Evolutionary conservation across 2,329 filamentous ascomycete species (phyloP), one percentile per base, ranked within the genome.

Genomic region (Microdochium nivale): DNA sequence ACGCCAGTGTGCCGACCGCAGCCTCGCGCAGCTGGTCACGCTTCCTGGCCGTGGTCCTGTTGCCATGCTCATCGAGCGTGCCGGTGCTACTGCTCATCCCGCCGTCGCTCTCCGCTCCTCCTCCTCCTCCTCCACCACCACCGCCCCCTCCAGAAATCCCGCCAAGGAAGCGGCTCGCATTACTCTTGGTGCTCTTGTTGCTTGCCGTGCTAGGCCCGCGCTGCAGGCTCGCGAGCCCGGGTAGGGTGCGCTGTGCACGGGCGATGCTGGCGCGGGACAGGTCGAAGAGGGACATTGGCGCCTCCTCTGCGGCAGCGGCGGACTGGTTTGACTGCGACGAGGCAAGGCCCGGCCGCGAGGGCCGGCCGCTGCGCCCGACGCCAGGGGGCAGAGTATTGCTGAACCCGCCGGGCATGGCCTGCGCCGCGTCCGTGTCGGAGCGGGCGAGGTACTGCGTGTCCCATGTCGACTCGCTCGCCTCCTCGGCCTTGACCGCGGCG

Each of bases 11-110:
- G n/a, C 81, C 82, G 51, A 84, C 81, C 9, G 84, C 83, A 33
- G 77, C 83, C 54, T 86, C 83, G 56, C 81, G 74, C 40, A 87
- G 61, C 65, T 86, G 84, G 64, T 92, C 88, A 58, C 88, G 77
- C 72, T 85, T 91, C 59, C 88, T 78, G 35, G 80, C 73, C 52
- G 53, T 74, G 54, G 62, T 53, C 52, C 60, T 56, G 11, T 65
- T 64, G 7, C 52, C 51, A 25, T 58, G 59, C 25, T 59, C 60
- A 10, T 64, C 63, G 3, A 44, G 40, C 16, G 40, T 57, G 51
- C 10, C 60, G 56, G 40, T 63, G 55, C 48, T 44, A 19, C 56
- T 52, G 25, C 60, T 62, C 55, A 35, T 60, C 60, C 54, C 56
- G 25, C 52, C 53, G 23, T 51, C 58, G 52, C 52, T 56, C 24